Evolutionary conservation across 495 filamentous ascomycete species (phyloP).

Genomic region (Choiromyces venosus): DNA sequence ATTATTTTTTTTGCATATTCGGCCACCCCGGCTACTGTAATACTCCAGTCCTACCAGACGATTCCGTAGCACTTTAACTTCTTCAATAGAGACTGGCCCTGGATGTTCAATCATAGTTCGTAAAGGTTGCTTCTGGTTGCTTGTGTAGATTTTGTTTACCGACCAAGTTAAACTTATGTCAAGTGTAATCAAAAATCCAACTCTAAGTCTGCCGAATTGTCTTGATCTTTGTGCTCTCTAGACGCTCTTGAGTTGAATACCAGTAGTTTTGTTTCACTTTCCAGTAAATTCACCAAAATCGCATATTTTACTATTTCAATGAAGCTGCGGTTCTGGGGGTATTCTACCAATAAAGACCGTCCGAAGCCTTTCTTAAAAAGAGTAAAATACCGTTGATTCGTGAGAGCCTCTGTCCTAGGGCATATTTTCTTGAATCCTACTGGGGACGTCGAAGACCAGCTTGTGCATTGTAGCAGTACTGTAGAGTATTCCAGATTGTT

Average conservation of each 20-base stretch:
- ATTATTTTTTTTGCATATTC: too few relatives aligned
- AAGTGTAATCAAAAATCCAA: background rate
- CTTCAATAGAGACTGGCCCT: background rate
- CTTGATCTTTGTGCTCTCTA: background rate
- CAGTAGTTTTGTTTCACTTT: background rate
- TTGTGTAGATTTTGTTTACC: background rate
- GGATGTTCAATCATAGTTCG: background rate
- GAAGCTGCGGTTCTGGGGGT: background rate
- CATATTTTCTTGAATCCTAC: background rate
- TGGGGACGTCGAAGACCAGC: background rate
- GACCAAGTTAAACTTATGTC: too few relatives aligned
- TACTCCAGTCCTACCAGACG: background rate
- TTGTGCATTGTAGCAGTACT: background rate
- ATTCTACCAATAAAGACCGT: background rate
- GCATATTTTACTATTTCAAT: background rate
- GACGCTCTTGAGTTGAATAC: background rate
- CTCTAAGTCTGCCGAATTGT: background rate
- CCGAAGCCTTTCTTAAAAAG: background rate
- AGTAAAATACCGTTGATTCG: background rate
- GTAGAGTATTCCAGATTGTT: background rate
- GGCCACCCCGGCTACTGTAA: background rate
- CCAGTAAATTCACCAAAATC: background rate
- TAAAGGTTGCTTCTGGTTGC: background rate
- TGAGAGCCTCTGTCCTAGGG: background rate
- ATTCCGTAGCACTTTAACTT: background rate